A percentile compares a stretch with the other conserved stretches of the same genome.
These are phyloP conservation scores for Gaertneriomyces sp. DNA, from an alignment of 192 early-diverging fungal genomes.

Conservation along the genomic window DNA sequence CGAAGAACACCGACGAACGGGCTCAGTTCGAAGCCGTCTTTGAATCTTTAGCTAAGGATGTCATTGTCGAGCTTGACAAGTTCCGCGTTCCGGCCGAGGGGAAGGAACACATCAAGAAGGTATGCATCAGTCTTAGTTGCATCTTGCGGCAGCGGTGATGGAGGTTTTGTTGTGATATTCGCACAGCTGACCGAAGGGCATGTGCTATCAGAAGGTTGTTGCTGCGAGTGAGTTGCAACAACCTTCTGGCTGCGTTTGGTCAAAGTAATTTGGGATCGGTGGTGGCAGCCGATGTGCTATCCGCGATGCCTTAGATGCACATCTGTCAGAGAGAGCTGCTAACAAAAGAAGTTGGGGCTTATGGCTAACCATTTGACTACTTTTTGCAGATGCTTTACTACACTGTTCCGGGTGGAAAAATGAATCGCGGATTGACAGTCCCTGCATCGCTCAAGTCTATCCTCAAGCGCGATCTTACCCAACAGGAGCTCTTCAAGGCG, in stretches of 20 bases:
- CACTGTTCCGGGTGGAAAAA: conserved; percentile 72
- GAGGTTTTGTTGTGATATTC: background rate
- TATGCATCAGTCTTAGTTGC: conserved; percentile 5
- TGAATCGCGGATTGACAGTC: conserved; percentile 97
- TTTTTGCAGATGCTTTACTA: conserved; percentile 53
- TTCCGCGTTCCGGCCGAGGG: conserved; percentile 65
- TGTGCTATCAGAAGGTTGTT: background rate
- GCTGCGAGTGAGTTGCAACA: background rate
- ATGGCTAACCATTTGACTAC: conserved; percentile 1
- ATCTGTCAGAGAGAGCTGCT: background rate
- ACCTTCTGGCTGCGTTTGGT: background rate
- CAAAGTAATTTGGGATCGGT: background rate
- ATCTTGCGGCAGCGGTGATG: background rate
- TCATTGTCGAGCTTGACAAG: conserved; percentile 66
- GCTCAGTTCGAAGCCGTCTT: conserved; percentile 69
- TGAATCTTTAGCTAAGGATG: conserved; percentile 67
- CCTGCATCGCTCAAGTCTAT: conserved; percentile 83
- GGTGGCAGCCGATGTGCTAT: background rate
- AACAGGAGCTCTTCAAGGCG: conserved; percentile 81
- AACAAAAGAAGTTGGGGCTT: background rate
- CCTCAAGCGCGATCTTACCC: conserved; percentile 67
- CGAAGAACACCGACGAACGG: conserved; percentile 25
- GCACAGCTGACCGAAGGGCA: background rate
- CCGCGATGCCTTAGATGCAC: background rate
- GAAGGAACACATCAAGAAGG: conserved; percentile 43